Percentiles rank a stretch among this genome's conserved stretches.
Conservation (phyloP, 495 filamentous ascomycete genomes). For the Talaromyces adpressus region DNA sequence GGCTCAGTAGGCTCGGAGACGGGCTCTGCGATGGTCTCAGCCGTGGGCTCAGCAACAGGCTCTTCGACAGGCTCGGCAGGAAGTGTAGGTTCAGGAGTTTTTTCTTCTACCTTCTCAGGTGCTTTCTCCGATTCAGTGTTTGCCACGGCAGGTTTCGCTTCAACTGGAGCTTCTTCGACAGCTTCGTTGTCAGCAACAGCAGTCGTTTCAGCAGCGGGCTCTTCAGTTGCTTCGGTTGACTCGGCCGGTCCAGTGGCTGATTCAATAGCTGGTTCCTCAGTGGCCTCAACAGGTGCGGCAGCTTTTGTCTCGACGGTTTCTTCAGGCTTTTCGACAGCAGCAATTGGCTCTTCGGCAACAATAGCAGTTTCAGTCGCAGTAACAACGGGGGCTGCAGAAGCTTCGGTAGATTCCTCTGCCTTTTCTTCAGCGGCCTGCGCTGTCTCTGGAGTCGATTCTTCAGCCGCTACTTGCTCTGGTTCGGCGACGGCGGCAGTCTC, state of each 20-base stretch:
- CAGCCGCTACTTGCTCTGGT: not conserved
- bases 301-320: constrained; percentile 9
- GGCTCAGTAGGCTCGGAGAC: not conserved
- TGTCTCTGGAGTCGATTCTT: not conserved
- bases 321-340: constrained; percentile 9
- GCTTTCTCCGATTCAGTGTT: constrained; percentile 14
- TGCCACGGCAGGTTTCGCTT: constrained; percentile 12
- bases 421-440: constrained; percentile 12
- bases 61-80: not conserved
- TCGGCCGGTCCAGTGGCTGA: constrained; percentile 5
- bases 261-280: constrained; percentile 7
- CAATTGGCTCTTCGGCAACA: constrained; percentile 4
- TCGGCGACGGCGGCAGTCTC: constrained; percentile 2
- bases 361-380: constrained; percentile 1
- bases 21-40: not conserved
- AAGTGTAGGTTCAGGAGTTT: not conserved
- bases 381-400: not conserved
- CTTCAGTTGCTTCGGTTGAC: constrained; percentile 1
- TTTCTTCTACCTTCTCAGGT: not conserved
- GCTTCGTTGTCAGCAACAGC: not conserved
- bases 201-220: constrained; percentile 14
- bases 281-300: constrained; percentile 4
- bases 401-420: constrained; percentile 8
- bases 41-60: not conserved
- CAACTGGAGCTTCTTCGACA: constrained; percentile 5